Evolutionary conservation across 352 stramenopile genomes (phyloP).

Genomic region (Phytophthora citricola): DNA sequence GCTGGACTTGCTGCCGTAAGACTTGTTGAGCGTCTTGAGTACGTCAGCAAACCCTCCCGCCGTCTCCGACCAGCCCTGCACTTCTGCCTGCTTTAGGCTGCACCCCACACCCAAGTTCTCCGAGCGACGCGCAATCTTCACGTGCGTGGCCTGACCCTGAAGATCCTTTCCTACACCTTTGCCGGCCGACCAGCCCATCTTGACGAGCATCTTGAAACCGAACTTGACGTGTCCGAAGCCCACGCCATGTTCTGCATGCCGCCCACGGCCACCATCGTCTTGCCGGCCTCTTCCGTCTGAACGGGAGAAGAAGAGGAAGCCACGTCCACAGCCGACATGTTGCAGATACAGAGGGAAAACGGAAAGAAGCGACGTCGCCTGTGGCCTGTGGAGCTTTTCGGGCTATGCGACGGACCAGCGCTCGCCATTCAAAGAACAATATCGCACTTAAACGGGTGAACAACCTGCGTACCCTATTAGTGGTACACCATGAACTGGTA

Average conservation of each 20-base stretch:
- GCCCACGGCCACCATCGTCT: constrained; percentile 82
- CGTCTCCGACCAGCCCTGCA: constrained; percentile 89
- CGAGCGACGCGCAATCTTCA: constrained; percentile 88
- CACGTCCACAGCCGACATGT: constrained; percentile 41
- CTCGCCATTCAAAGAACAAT: constrained; percentile 15
- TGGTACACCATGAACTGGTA: too few species aligned
- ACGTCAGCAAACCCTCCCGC: constrained; percentile 84
- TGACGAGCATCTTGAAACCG: constrained; percentile 95
- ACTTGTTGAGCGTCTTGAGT: constrained; percentile 87
- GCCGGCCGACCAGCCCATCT: constrained; percentile 96
- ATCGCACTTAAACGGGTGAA: not conserved
- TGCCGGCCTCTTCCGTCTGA: constrained; percentile 37
- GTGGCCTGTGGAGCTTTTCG: constrained; percentile 19
- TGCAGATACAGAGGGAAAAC: not conserved
- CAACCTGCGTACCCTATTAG: too few species aligned
- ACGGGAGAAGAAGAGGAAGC: constrained; percentile 27
- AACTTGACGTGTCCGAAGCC: constrained; percentile 93
- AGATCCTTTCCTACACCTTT: constrained; percentile 94
- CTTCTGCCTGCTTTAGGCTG: constrained; percentile 86
- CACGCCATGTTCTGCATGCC: constrained; percentile 91
- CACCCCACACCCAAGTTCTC: constrained; percentile 93
- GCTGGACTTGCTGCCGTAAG: constrained; percentile 61
- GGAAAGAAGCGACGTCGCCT: not conserved
- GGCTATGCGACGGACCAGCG: constrained; percentile 11
- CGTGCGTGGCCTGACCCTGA: constrained; percentile 87